Conservation (phyloP, 345 rosid genomes). For the Lagerstroemia speciosa region DNA sequence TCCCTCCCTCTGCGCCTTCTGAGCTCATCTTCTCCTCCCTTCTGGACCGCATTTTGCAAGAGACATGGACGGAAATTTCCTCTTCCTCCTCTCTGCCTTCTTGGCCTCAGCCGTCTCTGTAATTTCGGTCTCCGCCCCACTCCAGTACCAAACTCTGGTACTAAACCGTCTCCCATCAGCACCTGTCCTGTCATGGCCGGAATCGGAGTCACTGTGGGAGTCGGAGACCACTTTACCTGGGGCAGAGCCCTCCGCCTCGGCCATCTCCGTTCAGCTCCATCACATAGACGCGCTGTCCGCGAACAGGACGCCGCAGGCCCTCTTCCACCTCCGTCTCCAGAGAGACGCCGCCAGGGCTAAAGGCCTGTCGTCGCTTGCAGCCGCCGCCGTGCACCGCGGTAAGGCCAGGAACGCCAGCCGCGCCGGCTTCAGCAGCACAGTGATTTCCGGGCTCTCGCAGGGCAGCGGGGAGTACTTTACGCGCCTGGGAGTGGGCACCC, state of each 20-base stretch:
- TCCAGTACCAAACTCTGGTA: slow-evolving; percentile 17
- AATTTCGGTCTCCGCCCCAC: slow-evolving; percentile 25
- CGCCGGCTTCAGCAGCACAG: slow-evolving; percentile 56
- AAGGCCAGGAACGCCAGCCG: slow-evolving; percentile 24
- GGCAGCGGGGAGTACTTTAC: slow-evolving; percentile 98
- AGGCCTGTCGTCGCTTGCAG: slow-evolving; percentile 31
- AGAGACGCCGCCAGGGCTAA: slow-evolving; percentile 61
- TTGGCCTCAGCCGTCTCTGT: slow-evolving; percentile 15
- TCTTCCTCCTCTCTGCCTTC: slow-evolving; percentile 9
- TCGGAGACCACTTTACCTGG: background rate
- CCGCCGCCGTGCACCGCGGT: slow-evolving; percentile 24
- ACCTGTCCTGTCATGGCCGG: slow-evolving; percentile 34
- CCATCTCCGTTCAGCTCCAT: slow-evolving; percentile 22
- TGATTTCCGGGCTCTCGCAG: slow-evolving; percentile 81
- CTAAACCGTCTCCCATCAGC: slow-evolving; percentile 17
- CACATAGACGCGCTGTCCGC: slow-evolving; percentile 70
- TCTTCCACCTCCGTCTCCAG: slow-evolving; percentile 58
- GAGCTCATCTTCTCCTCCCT: background rate
- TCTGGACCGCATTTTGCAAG: slow-evolving; percentile 3
- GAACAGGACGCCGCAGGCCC: slow-evolving; percentile 42
- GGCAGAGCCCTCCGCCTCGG: background rate
- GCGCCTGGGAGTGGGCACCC: slow-evolving; percentile 88
- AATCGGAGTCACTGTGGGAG: slow-evolving; percentile 17
- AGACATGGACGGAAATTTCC: background rate
- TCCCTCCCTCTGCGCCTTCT: background rate